These are phyloP conservation scores for Backusella tarrabulga DNA, from an alignment of 192 early-diverging fungal species.

Conservation along the genomic window DNA sequence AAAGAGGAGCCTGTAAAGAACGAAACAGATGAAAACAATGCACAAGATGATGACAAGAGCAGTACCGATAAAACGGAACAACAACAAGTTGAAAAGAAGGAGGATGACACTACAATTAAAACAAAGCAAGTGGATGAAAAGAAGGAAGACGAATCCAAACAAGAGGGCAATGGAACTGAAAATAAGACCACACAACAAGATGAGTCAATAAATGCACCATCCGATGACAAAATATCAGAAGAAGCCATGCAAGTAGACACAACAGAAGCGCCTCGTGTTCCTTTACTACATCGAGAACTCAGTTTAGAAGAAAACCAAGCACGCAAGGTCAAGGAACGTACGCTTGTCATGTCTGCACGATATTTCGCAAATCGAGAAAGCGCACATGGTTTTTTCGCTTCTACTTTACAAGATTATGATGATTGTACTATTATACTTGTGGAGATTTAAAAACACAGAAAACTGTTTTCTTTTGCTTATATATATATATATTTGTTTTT, in stretches of 20 bases:
- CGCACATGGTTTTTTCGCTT: slow-evolving; percentile 43
- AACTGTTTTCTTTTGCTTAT: background rate
- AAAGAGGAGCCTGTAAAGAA: background rate
- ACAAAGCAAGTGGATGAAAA: too few species aligned
- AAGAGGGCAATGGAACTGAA: background rate
- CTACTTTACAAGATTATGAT: slow-evolving; percentile 57
- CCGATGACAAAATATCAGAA: background rate
- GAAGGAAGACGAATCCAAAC: background rate
- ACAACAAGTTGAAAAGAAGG: background rate
- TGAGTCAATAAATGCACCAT: background rate
- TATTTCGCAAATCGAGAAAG: slow-evolving; percentile 51
- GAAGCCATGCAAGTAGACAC: background rate
- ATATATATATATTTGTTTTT: background rate
- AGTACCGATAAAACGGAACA: too few species aligned
- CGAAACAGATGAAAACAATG: background rate
- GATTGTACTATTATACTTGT: slow-evolving; percentile 57
- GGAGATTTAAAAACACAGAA: slow-evolving; percentile 21
- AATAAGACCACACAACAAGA: background rate
- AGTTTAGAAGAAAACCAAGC: slow-evolving; percentile 13
- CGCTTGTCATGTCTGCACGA: slow-evolving; percentile 41
- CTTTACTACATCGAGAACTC: slow-evolving; percentile 19
- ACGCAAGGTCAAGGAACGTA: slow-evolving; percentile 36
- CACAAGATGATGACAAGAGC: too few species aligned
- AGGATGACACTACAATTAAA: background rate
- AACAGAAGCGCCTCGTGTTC: slow-evolving; percentile 15